Evolutionary conservation across 2,329 filamentous ascomycete genomes (phyloP), one percentile per base, ranked within the genome.

Genomic region (Aureobasidium sp.): DNA sequence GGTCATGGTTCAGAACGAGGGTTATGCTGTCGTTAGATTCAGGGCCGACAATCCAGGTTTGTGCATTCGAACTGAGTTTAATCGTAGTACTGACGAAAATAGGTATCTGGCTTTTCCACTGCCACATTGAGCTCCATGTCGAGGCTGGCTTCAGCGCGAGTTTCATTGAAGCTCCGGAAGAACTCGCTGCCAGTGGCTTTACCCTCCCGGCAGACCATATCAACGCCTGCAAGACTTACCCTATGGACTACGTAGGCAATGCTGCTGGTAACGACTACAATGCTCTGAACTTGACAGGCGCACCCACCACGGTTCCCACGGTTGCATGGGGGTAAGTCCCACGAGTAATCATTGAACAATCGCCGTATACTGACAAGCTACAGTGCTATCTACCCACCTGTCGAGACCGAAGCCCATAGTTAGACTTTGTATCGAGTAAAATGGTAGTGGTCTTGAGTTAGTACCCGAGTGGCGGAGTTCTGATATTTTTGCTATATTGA

Each of bases 181-280:
- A 94, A 0, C 88, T 91, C 68, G 72, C 82, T 63, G 76, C 74
- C 0, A 53, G 61, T n/a, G 45, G 7, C 5, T 67, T 87, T 37
- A 76, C 74, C 0, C 82, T 95, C n/a, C 89, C 89, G 0, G 70
- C 79, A 31, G 80, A 86, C 63, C 85, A 88, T 67, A 75, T 80
- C 47, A 81, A 82, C 8, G 82, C 76, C 3, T 94, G 90, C 70
- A 74, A 75, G 7, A 81, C 78, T 0, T 77, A 72, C 0, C 75
- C 76, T 6, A 73, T 84, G 0, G 79, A 83, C 1, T 81, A 76
- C 0, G 68, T 69, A 2, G 90, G 90, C 3, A 94, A 94, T 68
- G 90, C 90, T 0, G 90, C 89, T 0, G 90, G 81, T 0, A 90
- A 91, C 68, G 86, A 83, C 0, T 71, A 74, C 0, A 74, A 92